A percentile compares a stretch with the other conserved stretches of the same genome.
Conservation (phyloP, 2,329 filamentous ascomycete genomes). For the Tetracladium maxilliforme region DNA sequence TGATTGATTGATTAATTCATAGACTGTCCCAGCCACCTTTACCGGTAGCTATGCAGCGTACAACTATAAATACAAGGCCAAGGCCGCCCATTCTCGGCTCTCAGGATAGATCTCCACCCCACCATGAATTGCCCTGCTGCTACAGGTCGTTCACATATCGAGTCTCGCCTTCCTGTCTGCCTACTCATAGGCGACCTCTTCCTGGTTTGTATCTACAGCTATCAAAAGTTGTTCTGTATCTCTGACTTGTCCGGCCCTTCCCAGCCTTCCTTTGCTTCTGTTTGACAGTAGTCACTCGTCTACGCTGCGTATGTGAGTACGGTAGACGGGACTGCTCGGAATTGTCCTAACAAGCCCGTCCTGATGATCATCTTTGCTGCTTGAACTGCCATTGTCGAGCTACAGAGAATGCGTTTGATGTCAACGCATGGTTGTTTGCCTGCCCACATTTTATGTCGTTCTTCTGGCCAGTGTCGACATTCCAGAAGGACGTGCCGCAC, state of each 20-base stretch:
- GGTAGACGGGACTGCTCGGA: constrained; percentile 11
- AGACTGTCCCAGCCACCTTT: constrained; percentile 8
- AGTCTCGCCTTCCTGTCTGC: constrained; percentile 4
- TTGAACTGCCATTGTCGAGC: constrained; percentile 14
- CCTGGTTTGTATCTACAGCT: constrained; percentile 5
- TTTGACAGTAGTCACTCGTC: constrained; percentile 11
- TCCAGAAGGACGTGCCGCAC: constrained; percentile 15
- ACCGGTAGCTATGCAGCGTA: constrained; percentile 7
- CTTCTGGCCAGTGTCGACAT: constrained; percentile 13
- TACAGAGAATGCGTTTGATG: constrained; percentile 17
- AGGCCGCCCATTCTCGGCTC: constrained; percentile 5
- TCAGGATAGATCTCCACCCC: constrained; percentile 5
- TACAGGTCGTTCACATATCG: too few relatives aligned
- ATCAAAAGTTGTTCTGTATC: constrained; percentile 13
- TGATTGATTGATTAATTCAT: too few relatives aligned
- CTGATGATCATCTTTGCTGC: constrained; percentile 17
- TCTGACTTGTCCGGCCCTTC: constrained; percentile 11
- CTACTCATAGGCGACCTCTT: constrained; percentile 1
- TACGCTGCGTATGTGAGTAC: constrained; percentile 3
- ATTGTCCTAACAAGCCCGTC: constrained; percentile 14
- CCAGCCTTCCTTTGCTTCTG: constrained; percentile 14
- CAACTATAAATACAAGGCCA: constrained; percentile 9
- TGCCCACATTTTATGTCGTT: constrained; percentile 11
- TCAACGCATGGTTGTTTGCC: constrained; percentile 8
- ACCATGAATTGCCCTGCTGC: constrained; percentile 4